Evolutionary conservation across 805 yeast species (phyloP).

Genomic region (Candida hispaniensis): DNA sequence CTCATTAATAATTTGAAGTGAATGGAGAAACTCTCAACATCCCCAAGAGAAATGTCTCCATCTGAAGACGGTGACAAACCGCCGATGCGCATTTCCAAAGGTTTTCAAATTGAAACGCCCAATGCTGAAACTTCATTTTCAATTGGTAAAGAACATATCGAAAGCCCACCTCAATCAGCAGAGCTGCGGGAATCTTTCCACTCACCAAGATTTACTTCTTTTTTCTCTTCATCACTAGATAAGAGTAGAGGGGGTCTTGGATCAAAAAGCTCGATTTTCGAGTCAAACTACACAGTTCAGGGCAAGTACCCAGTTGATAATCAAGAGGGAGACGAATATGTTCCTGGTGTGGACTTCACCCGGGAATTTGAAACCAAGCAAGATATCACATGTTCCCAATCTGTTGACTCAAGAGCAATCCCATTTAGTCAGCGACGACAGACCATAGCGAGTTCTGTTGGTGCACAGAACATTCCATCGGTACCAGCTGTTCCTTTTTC

Average conservation of each 20-base stretch:
- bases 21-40: too few species aligned
- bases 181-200: too few species aligned
- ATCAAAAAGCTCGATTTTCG: too few species aligned
- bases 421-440: slow-evolving; percentile 12
- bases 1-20: too few species aligned
- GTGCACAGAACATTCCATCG: slow-evolving; percentile 5
- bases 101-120: slow-evolving; percentile 1
- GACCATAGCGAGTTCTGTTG: slow-evolving; percentile 6
- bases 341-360: slow-evolving; percentile 15
- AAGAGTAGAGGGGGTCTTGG: too few species aligned
- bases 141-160: too few species aligned
- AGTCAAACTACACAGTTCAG: slow-evolving; percentile 14
- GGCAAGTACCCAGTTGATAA: slow-evolving; percentile 11
- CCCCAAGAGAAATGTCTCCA: too few species aligned
- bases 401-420: slow-evolving; percentile 11
- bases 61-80: too few species aligned
- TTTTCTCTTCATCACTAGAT: too few species aligned
- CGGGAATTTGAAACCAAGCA: slow-evolving; percentile 6
- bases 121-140: neutral
- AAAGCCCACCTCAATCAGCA: too few species aligned
- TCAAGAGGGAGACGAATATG: slow-evolving; percentile 15
- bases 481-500: slow-evolving; percentile 14
- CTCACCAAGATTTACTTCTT: too few species aligned
- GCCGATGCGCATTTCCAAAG: too few species aligned
- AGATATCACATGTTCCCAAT: slow-evolving; percentile 2